A percentile compares a stretch with the other conserved stretches of the same genome.
phyloP scores from a whole-genome alignment of 2,329 filamentous ascomycete genomes.

The Tolypocladium capitatum region DNA sequence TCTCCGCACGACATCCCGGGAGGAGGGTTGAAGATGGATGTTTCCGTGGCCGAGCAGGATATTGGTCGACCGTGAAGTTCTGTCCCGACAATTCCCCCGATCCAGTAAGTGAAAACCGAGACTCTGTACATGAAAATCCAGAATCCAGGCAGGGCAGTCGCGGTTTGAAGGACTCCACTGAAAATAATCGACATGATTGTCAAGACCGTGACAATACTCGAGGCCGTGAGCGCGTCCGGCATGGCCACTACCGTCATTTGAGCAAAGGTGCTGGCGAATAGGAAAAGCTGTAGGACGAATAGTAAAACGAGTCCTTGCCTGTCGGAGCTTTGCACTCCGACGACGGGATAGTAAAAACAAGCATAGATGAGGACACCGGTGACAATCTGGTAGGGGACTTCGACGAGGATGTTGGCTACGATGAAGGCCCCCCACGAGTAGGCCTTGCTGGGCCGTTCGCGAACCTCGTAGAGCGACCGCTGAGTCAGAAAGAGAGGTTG shows the following conservation, averaged over 20 bases:
- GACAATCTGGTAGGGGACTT: conserved; percentile 58
- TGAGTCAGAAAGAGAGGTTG: conserved; percentile 69
- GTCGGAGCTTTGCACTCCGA: conserved; percentile 33
- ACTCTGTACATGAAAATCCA: conserved; percentile 66
- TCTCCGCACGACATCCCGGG: conserved; percentile 45
- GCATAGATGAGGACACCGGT: conserved; percentile 50
- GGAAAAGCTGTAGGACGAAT: conserved; percentile 50
- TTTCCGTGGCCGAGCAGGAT: conserved; percentile 40
- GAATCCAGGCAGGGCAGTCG: conserved; percentile 49
- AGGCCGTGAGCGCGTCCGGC: conserved; percentile 54
- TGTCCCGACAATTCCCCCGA: conserved; percentile 54
- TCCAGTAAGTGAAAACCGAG: conserved; percentile 55
- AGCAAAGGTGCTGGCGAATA: conserved; percentile 60
- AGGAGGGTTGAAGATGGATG: conserved; percentile 51
- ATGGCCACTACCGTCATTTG: conserved; percentile 62
- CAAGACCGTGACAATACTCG: conserved; percentile 46
- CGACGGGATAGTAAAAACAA: conserved; percentile 55
- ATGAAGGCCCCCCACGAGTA: conserved; percentile 69
- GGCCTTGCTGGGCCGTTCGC: conserved; percentile 59
- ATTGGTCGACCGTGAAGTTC: conserved; percentile 44
- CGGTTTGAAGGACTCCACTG: conserved; percentile 49
- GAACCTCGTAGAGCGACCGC: conserved; percentile 62
- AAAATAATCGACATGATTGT: conserved; percentile 47
- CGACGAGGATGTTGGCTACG: conserved; percentile 56
- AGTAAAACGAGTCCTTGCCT: conserved; percentile 54